Conservation (phyloP, 1,139 yeast species). For the Martiniozyma asiatica region DNA sequence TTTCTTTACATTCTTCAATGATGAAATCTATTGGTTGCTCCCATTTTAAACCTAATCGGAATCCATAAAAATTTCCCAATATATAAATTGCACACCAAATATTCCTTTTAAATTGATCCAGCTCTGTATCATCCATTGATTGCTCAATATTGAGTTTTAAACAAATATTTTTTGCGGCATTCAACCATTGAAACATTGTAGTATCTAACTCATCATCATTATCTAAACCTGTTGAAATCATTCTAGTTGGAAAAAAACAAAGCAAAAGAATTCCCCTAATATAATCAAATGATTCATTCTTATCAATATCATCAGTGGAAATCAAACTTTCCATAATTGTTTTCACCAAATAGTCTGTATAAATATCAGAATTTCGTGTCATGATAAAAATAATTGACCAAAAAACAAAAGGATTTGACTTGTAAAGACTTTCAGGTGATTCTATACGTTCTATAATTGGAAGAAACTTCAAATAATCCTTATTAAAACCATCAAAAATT, state of each 20-base stretch:
- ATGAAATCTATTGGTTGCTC: constrained; percentile 11
- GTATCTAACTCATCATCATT: constrained; percentile 12
- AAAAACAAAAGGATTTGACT: constrained; percentile 15
- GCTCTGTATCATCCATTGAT: constrained; percentile 10
- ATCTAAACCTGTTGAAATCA: constrained; percentile 6
- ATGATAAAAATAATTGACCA: constrained; percentile 20
- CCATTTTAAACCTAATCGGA: constrained; percentile 19
- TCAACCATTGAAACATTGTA: constrained; percentile 14
- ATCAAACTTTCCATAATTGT: constrained; percentile 4
- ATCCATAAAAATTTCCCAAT: constrained; percentile 17
- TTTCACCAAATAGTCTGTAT: constrained; percentile 7
- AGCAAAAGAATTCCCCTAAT: constrained; percentile 16
- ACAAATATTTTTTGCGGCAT: too few species aligned
- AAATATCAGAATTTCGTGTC: constrained; percentile 11
- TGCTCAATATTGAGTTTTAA: constrained; percentile 14
- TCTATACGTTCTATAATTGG: constrained; percentile 16
- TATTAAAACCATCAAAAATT: constrained; percentile 13
- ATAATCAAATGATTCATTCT: constrained; percentile 6
- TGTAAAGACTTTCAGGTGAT: constrained; percentile 14
- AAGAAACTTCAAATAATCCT: constrained; percentile 10
- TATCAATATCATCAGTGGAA: constrained; percentile 1
- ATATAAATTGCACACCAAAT: constrained; percentile 14
- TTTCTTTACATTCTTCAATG: constrained; percentile 11
- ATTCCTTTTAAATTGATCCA: constrained; percentile 9
- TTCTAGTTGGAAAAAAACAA: constrained; percentile 17